Base-by-base conservation (phyloP, 805 yeast genomes). In the Metschnikowia bowlesiae region DNA sequence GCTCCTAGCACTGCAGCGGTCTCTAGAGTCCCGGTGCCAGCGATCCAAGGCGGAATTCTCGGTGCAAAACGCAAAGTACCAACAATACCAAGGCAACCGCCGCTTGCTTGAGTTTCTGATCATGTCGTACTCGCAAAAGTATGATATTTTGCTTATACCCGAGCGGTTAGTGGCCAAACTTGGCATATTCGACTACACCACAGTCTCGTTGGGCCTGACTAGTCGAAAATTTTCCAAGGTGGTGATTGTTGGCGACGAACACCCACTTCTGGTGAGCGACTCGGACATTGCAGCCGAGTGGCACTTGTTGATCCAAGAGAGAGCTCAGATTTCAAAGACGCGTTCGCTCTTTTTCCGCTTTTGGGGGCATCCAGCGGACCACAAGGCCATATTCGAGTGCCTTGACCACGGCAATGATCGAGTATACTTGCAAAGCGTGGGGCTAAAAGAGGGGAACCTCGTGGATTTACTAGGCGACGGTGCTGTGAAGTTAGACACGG, bases 41-140 rank as follows among this genome's bases (percentile, higher is more conserved):
- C 46, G 33, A 8, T 37, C 42, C 13, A 35, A 30, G 26, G 22
- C 43, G 9, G 43, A 33, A 7, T 44, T 52, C 11, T 22, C 43
- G 0, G n/a, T 16, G 4, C 51, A 60, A 6, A 58, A 62, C 30
- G 46, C 45, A 13, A 57, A 59, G 22, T 55, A 68, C 6, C 62
- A 65, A 16, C 66, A 64, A 32, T 76, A 74, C 53, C 65, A 64
- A 32, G 58, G 56, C 4, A 67, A 74, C 31, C 66, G 77, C 50
- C 67, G 76, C 54, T 66, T 70, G 8, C 60, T 81, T 37, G 83
- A 81, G 59, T 78, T 79, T 55, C 69, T 79, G 1, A 80, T 81
- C 8, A 61, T 70, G 46, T n/a, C 31, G 11, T 44, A 35, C 26
- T 34, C 9, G 34, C 46, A 33, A n/a, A 34, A 29, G 40, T 35